Base-by-base conservation (phyloP, 2,329 filamentous ascomycete species). In the Furcasterigmium sp. region DNA sequence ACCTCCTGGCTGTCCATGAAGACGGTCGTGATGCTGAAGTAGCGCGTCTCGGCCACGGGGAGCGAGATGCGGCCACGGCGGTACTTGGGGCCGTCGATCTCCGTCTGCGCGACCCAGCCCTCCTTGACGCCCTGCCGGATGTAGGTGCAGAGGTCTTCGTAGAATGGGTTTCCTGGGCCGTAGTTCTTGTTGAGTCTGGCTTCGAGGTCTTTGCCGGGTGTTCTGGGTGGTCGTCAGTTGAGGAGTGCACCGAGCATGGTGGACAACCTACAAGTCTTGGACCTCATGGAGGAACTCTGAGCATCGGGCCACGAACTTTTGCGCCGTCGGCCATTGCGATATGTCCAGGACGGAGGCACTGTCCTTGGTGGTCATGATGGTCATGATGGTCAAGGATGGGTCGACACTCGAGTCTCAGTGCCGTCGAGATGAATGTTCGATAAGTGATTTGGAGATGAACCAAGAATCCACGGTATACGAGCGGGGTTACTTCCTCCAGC, bases 21-120 rank as follows among this genome's bases (percentile, higher is more conserved):
- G 15, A 80, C 75, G 2, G 74, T 71, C 3, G 76, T 80, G 53
- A 80, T 76, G 51, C 68, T 73, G 55, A 78, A 73, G 56, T 64
- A 78, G 18, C 67, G 63, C 21, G 68, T 78, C 28, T 65, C 61
- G 8, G 63, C 57, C 3, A 57, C 64, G 2, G 75, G 76, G 5
- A 68, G 49, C 32, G 63, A 56, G 45, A 80, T 67, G 44, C 69
- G 72, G 8, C 62, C 62, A 6, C 70, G 65, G 2, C 69, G 67
- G 48, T 76, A 77, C 47, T 64, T 68, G 9, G 58, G 60, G 1
- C 72, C 72, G 29, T 67, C 59, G 35, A 73, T 51, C 46, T 68
- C 63, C 17, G 59, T 63, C 26, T 60, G 60, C 3, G 69, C 70
- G 1, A 69, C 61, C 70, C 69, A 73, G 34, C 67, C 68, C 49